Percentiles rank a stretch among this genome's conserved stretches.
Conservation (phyloP, 2,329 filamentous ascomycete species). For the Trichophyton rubrum region DNA sequence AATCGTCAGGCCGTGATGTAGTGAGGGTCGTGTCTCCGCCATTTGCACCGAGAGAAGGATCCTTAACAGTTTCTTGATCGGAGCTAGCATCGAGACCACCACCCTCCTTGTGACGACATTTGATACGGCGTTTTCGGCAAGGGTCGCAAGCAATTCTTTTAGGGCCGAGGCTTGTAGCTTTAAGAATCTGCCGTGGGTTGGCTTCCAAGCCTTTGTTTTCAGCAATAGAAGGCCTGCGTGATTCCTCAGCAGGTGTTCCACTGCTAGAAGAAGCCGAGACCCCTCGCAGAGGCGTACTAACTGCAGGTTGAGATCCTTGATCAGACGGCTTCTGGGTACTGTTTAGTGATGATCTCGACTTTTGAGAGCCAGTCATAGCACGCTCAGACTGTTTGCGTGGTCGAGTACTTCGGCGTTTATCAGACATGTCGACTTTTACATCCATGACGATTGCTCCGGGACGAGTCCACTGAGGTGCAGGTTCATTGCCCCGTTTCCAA, state of each 20-base stretch:
- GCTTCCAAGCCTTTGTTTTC: constrained; percentile 19
- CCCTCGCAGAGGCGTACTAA: constrained; percentile 5
- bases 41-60: not conserved
- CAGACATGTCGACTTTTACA: constrained; percentile 34
- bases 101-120: constrained; percentile 52
- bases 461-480: constrained; percentile 49
- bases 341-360: not conserved
- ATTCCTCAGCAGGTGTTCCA: constrained; percentile 16
- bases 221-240: constrained; percentile 13
- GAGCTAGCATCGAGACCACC: constrained; percentile 18
- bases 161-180: constrained; percentile 44
- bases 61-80: not conserved
- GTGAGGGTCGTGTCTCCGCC: not conserved
- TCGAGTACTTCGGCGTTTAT: constrained; percentile 45
- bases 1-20: not conserved
- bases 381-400: constrained; percentile 45
- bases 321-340: not conserved
- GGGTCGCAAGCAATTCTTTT: constrained; percentile 50
- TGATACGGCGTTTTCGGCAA: constrained; percentile 49
- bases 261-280: constrained; percentile 18
- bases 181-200: constrained; percentile 6
- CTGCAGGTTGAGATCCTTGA: not conserved
- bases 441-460: constrained; percentile 43
- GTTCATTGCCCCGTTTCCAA: constrained; percentile 55
- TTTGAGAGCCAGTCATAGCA: constrained; percentile 32